Base-by-base conservation (phyloP, 371 early-diverging fungal genomes). In the Mortierella sp. region DNA sequence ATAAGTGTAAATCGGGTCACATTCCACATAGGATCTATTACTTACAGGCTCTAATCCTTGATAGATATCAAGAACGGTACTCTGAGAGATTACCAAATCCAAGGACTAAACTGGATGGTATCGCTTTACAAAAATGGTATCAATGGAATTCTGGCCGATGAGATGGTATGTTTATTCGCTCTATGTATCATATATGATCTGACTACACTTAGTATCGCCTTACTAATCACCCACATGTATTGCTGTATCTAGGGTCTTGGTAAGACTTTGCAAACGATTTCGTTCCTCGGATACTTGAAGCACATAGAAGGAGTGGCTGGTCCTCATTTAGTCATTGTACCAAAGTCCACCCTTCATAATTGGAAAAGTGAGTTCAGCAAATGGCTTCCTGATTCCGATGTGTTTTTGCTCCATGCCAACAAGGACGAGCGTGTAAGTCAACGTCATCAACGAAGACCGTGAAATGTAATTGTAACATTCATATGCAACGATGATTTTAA, bases 91-190 rank as follows among this genome's bases (percentile, higher is more conserved):
- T 97, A 99, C 81, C 99, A 99, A 84, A 74, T 99, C n/a, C 95
- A 97, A 72, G 99, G 99, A 22, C 88, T 99, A 32, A 99, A 99
- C 85, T 99, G 99, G 99, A 94, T 99, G 89, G 93, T 99, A 24
- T 97, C 95, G 1, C 88, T 99, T 67, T 98, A 93, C 79, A 94
- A 98, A 69, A 96, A 98, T 77, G 97, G 97, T n/a, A 96, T 99
- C 80, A 99, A 99, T 81, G 98, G 99, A 36, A 99, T 99, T 72
- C 86, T 99, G 28, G 99, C 99, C 40, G 99, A 99, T 87, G 99
- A 99, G 87, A 99, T 99, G 99, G 96, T 95, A 87, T 50, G 61
- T n/a, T 7, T 52, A 21, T 22, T 21, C 55, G 11, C 36, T 43
- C n/a, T n/a, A 15, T 32, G 38, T 38, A 22, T 58, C 13, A 57